phyloP scores from a whole-genome alignment of 1,284 basidiomycete genomes.

The Apiotrichum veenhuisii region DNA sequence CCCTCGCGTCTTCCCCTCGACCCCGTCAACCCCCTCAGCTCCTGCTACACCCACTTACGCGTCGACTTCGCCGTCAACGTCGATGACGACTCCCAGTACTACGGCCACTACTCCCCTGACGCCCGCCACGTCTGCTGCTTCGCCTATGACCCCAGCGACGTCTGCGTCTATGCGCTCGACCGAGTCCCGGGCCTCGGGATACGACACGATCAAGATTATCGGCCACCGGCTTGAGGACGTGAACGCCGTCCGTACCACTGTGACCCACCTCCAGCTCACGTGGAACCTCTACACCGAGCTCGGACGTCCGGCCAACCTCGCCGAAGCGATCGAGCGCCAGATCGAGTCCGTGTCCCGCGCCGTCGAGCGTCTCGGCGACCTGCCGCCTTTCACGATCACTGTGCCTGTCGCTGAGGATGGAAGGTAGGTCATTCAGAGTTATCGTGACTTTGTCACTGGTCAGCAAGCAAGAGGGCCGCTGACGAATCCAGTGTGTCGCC shows the following conservation, averaged over 20 bases:
- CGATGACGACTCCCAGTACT: too few species aligned
- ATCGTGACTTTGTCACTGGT: too few species aligned
- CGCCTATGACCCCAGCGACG: not conserved
- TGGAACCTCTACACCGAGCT: conserved; percentile 8
- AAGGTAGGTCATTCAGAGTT: too few species aligned
- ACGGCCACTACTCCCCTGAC: too few species aligned
- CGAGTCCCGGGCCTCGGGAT: not conserved
- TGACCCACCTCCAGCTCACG: conserved; percentile 8
- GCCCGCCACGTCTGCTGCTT: too few species aligned
- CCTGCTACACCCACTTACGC: too few species aligned
- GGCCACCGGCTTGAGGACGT: conserved; percentile 7
- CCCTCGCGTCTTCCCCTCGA: too few species aligned
- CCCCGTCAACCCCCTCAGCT: too few species aligned
- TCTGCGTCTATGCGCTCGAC: not conserved
- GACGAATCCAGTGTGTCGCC: too few species aligned
- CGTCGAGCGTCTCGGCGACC: conserved; percentile 2
- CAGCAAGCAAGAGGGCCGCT: too few species aligned
- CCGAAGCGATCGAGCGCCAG: conserved; percentile 5
- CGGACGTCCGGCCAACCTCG: conserved; percentile 7
- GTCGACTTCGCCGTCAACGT: too few species aligned
- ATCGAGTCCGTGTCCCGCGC: not conserved
- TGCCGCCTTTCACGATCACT: conserved; percentile 5
- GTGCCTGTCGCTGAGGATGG: too few species aligned
- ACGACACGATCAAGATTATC: conserved; percentile 8
- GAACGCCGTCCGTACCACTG: not conserved